A percentile compares a stretch with the other conserved stretches of the same genome.
phyloP scores from a whole-genome alignment of 169 alveolate genomes.

The Neospora caninum region DNA sequence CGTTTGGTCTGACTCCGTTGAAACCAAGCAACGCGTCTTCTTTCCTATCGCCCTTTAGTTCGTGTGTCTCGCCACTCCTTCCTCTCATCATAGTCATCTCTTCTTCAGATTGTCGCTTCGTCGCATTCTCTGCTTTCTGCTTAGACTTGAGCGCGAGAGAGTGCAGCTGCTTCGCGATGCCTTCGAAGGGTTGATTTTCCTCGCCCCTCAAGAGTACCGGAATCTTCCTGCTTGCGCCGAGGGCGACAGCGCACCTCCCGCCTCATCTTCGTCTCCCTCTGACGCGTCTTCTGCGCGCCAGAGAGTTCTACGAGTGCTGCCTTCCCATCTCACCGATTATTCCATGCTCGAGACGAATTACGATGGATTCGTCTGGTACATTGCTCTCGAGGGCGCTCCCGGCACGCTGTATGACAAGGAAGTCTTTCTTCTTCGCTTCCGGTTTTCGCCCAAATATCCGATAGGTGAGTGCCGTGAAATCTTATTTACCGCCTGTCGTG shows the following conservation, averaged over 20 bases:
- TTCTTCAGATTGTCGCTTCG: neutral
- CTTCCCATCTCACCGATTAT: neutral
- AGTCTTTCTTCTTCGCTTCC: slow-evolving; percentile 70
- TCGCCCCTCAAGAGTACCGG: slow-evolving; percentile 35
- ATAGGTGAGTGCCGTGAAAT: slow-evolving; percentile 59
- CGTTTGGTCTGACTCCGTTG: no score
- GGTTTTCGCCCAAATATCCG: slow-evolving; percentile 73
- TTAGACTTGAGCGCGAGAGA: slow-evolving; percentile 42
- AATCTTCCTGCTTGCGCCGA: neutral
- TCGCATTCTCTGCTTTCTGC: no score
- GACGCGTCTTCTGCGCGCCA: neutral
- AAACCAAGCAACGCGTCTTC: no score
- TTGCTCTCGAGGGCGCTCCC: slow-evolving; percentile 75
- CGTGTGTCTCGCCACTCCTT: no score
- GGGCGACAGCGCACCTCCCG: neutral
- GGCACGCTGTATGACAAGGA: slow-evolving; percentile 71
- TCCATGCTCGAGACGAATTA: neutral
- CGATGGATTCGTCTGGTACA: slow-evolving; percentile 66
- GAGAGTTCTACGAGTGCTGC: slow-evolving; percentile 1
- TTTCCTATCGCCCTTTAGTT: no score
- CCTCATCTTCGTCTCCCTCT: neutral
- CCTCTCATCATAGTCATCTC: no score
- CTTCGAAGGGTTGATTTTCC: slow-evolving; percentile 12
- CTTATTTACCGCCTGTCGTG: neutral
- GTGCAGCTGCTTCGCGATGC: neutral